A percentile compares a stretch with the other conserved stretches of the same genome.
Conservation (phyloP, 2,329 filamentous ascomycete species). For the Fusarium vanettenii region DNA sequence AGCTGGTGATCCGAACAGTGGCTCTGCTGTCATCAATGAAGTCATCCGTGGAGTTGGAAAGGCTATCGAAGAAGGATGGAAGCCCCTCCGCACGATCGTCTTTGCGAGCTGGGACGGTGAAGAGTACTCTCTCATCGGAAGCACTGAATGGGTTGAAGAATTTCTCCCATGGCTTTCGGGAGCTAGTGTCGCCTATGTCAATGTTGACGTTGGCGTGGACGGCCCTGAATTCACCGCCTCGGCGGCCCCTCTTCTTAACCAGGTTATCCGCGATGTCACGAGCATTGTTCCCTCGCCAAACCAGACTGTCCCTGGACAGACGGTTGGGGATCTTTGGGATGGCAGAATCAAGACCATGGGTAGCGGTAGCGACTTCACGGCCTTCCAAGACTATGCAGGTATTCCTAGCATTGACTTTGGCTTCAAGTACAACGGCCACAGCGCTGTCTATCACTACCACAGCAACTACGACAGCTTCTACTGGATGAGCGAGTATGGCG, state of each 20-base stretch:
- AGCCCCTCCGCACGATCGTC: slow-evolving; percentile 85
- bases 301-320: slow-evolving; percentile 78
- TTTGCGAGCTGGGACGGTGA: slow-evolving; percentile 87
- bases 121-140: slow-evolving; percentile 88
- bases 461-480: slow-evolving; percentile 91
- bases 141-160: slow-evolving; percentile 94
- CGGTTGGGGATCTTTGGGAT: slow-evolving; percentile 76
- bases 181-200: slow-evolving; percentile 83
- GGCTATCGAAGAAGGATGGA: slow-evolving; percentile 70
- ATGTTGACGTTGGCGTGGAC: slow-evolving; percentile 80
- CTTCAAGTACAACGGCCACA: slow-evolving; percentile 59
- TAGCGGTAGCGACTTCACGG: slow-evolving; percentile 79
- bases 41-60: slow-evolving; percentile 80
- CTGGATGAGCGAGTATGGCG: slow-evolving; percentile 88
- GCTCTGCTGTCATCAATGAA: slow-evolving; percentile 83
- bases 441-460: slow-evolving; percentile 83
- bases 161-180: slow-evolving; percentile 82
- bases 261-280: slow-evolving; percentile 76
- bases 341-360: slow-evolving; percentile 74
- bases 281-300: slow-evolving; percentile 76
- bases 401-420: slow-evolving; percentile 74
- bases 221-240: slow-evolving; percentile 73
- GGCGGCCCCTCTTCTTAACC: slow-evolving; percentile 81
- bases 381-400: slow-evolving; percentile 79
- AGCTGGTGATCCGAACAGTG: slow-evolving; percentile 84